Evolutionary conservation across 2,329 filamentous ascomycete species (phyloP), one percentile per base, ranked within the genome.

Genomic region (Colletotrichum coccodes): DNA sequence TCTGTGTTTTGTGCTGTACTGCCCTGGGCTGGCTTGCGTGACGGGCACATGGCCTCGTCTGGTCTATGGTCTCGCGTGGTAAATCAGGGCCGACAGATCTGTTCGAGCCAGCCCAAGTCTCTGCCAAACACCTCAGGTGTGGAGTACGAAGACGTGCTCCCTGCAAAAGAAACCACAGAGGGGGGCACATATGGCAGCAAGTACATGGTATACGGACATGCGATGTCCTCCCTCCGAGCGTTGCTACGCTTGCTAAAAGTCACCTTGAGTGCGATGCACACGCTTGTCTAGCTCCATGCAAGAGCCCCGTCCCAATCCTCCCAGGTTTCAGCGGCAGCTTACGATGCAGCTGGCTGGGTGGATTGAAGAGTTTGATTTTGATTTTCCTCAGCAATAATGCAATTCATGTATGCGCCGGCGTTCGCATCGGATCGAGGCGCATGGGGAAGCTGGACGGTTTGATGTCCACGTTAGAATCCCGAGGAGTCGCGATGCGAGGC

Each of bases 61-160:
- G 54, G 65, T 68, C 61, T 47, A 49, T 65, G 65, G 54, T 56
- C 65, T 68, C 61, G 49, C 65, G 61, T 68, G 61, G 65, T 65
- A 60, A 54, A 68, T 50, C 61, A 68, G 47, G 54, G 49, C 65
- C 61, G 42, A 65, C 38, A 68, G 49, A 68, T 68, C 40, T 50
- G 61, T 60, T 62, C 21, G 32, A 36, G 57, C 21, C 57, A 28
- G 21, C n/a, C n/a, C n/a, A n/a, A n/a, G 56, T 36, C 30, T 49
- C 44, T 60, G 57, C 30, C 23, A 21, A 49, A 60, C 42, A 16
- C 44, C 28, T 21, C 49, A 53, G n/a, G 21, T 36, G 4, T 9
- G 26, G 18, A 18, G n/a, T 6, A 38, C 36, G 36, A 38, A 38
- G 36, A 38, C 12, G 12, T 38, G 2, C 7, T 38, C 16, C 16